Conservation (phyloP, 108 stramenopile species). For the Skeletonema potamos region DNA sequence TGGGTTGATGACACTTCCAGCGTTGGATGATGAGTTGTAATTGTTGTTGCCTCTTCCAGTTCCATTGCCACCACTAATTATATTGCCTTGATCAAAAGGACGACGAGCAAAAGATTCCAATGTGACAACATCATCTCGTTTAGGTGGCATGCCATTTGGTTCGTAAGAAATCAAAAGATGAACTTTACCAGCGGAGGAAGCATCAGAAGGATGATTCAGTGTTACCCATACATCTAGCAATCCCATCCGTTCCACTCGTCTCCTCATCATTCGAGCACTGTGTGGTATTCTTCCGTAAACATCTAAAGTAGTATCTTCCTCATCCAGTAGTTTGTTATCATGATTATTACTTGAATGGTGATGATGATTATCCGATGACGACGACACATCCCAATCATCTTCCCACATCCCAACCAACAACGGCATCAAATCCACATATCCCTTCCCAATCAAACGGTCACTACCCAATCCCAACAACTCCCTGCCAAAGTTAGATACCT, state of each 20-base stretch:
- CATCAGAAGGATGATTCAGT: constrained; percentile 30
- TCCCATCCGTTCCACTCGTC: constrained; percentile 20
- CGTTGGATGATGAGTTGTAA: neutral
- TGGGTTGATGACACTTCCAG: constrained; percentile 34
- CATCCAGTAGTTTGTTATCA: neutral
- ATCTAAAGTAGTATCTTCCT: constrained; percentile 20
- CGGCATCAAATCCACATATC: constrained; percentile 66
- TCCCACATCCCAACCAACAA: constrained; percentile 59
- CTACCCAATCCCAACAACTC: constrained; percentile 34
- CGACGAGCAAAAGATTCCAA: constrained; percentile 85
- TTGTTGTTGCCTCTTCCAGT: neutral
- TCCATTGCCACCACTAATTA: neutral
- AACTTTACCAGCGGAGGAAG: constrained; percentile 56
- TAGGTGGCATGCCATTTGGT: constrained; percentile 74
- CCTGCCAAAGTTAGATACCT: constrained; percentile 4
- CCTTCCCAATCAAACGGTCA: constrained; percentile 67
- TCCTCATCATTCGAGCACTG: neutral
- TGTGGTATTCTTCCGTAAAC: constrained; percentile 22
- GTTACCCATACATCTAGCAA: constrained; percentile 73
- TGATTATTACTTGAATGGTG: neutral
- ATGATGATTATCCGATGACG: neutral
- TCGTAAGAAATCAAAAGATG: constrained; percentile 73
- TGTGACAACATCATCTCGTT: constrained; percentile 70
- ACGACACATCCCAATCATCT: constrained; percentile 41
- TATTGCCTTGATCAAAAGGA: constrained; percentile 30